Evolutionary conservation across 768 basidiomycete genomes (phyloP), one percentile per base, ranked within the genome.

Genomic region (Hysterangium stoloniferum): DNA sequence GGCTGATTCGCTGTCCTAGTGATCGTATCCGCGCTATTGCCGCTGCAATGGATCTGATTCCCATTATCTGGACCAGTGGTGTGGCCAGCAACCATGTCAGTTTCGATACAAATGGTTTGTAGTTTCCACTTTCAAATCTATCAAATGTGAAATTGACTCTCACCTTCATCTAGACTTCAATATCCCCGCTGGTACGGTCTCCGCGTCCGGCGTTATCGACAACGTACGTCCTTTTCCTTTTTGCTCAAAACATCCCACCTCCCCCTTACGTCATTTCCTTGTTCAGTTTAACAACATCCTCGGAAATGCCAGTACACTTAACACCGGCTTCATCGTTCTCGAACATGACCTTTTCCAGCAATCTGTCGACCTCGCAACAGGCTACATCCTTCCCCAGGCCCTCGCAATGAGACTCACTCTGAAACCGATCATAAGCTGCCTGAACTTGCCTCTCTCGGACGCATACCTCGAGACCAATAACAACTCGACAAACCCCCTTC

Each of bases 321-420:
- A 73, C 59, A 77, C 65, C n/a, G 92, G 92, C 9, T 95, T 95
- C 73, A 89, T 95, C 59, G 85, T 89, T 44, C 75, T 95, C 31
- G 86, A 88, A 64, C 85, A 88, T 62, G 90, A 92, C 65, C 73
- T 91, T 29, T 92, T 88, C 72, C 79, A 83, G 65, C 83, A 91
- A 63, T 74, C 81, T 1, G 89, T 92, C 37, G 85, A 92, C 54
- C 74, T 93, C 19, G 89, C 90, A 3, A 84, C 84, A 33, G 88
- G 86, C 32, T 92, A 92, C 69, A 80, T 92, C 60, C 74, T 92
- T 13, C 90, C 90, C 2, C 79, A 82, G 59, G 90, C 86, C 5
- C 68, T 89, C 54, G 80, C 82, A 3, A 77, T 76, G 61, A 67
- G 74, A 32, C 82, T 89, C 70, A 77, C 71, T 40, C 82, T 94